A percentile compares a stretch with the other conserved stretches of the same genome.
These are phyloP conservation scores for Fraxinus excelsior DNA, from an alignment of 257 asterid species.

Conservation along the genomic window DNA sequence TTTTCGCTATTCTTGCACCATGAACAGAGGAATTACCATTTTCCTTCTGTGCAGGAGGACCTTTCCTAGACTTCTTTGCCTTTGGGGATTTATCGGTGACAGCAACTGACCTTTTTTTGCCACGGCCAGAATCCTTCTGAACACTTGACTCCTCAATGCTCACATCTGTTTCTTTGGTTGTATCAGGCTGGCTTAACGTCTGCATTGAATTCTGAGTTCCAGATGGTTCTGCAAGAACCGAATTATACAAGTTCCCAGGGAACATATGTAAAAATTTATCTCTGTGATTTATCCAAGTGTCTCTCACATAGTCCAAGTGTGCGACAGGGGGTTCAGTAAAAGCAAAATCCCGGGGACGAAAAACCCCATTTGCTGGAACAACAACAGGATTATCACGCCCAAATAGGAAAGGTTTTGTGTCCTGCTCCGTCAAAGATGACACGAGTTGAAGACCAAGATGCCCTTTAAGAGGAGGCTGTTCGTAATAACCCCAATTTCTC, in stretches of 20 bases:
- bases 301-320: slow-evolving; percentile 77
- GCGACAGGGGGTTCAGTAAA: slow-evolving; percentile 59
- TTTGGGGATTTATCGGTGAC: no score
- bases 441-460: slow-evolving; percentile 83
- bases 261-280: slow-evolving; percentile 75
- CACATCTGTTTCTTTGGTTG: slow-evolving; percentile 41
- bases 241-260: slow-evolving; percentile 54
- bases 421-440: slow-evolving; percentile 73
- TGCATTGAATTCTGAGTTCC: slow-evolving; percentile 59
- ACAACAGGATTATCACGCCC: slow-evolving; percentile 60
- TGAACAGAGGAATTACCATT: slow-evolving; percentile 52
- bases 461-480: slow-evolving; percentile 58
- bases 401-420: slow-evolving; percentile 63
- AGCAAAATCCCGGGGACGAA: slow-evolving; percentile 58
- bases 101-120: no score
- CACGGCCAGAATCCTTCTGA: slow-evolving; percentile 35
- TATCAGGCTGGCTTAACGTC: slow-evolving; percentile 63
- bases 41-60: slow-evolving; percentile 39
- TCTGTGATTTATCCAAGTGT: slow-evolving; percentile 79
- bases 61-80: no score
- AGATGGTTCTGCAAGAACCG: slow-evolving; percentile 65
- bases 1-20: slow-evolving; percentile 64
- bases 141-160: slow-evolving; percentile 52
- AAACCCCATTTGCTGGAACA: slow-evolving; percentile 64
- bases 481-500: slow-evolving; percentile 94